These are phyloP conservation scores for Ceratobasidium sp. DNA, from an alignment of 1,284 basidiomycete species.

Conservation along the genomic window DNA sequence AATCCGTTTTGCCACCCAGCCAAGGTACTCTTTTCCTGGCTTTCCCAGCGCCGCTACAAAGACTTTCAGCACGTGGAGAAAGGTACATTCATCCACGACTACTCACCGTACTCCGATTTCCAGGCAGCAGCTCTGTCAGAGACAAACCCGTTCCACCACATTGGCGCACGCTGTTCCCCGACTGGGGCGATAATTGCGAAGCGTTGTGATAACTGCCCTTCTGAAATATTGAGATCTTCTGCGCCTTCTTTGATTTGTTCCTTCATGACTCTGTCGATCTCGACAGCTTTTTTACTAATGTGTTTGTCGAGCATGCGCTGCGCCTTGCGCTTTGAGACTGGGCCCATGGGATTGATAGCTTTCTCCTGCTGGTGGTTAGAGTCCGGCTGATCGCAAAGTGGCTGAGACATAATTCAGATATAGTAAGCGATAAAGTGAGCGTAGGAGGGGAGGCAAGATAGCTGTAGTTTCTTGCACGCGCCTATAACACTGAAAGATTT, in stretches of 20 bases:
- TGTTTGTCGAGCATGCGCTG: not conserved
- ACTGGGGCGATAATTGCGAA: conserved; percentile 4
- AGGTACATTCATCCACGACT: not conserved
- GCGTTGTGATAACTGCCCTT: not conserved
- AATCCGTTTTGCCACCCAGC: conserved; percentile 1
- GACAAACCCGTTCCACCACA: conserved; percentile 20
- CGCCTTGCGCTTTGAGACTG: not conserved
- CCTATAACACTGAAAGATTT: too few relatives aligned
- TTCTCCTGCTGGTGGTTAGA: not conserved
- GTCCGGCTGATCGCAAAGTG: not conserved
- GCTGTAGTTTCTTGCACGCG: too few relatives aligned
- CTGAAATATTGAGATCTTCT: not conserved
- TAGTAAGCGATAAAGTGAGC: too few relatives aligned
- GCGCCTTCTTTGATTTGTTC: not conserved
- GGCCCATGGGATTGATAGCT: too few relatives aligned
- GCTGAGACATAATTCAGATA: conserved; percentile 16
- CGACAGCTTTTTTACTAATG: not conserved
- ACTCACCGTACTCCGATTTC: conserved; percentile 12
- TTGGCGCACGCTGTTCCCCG: not conserved
- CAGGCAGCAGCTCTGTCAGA: not conserved
- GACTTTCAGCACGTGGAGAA: not conserved
- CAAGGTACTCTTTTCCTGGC: not conserved
- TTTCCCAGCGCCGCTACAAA: not conserved
- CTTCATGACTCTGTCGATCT: not conserved
- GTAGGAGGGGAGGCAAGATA: too few relatives aligned